Percentiles rank a stretch among this genome's conserved stretches.
Evolutionary conservation across 208 protist species (phyloP).

Genomic region (Crithidia bombi): DNA sequence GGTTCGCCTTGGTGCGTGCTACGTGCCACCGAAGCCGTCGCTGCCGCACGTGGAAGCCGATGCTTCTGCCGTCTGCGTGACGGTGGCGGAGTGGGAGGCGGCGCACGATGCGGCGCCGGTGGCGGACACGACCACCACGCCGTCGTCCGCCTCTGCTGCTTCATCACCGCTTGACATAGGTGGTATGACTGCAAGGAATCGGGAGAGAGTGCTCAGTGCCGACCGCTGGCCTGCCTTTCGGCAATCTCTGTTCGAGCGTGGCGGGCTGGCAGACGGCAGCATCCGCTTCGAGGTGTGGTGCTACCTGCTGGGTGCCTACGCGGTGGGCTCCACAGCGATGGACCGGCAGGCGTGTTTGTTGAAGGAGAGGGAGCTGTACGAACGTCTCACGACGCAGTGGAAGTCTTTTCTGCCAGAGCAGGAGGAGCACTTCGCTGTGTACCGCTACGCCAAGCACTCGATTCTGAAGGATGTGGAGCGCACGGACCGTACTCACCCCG

Average conservation of each 20-base stretch:
- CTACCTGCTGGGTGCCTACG: conserved; percentile 72
- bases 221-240: conserved; percentile 31
- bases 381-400: conserved; percentile 75
- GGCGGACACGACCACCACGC: neutral
- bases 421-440: conserved; percentile 60
- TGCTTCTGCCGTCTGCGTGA: neutral
- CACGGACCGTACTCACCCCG: conserved; percentile 68
- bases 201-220: conserved; percentile 12
- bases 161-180: neutral
- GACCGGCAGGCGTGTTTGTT: conserved; percentile 39
- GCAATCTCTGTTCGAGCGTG: conserved; percentile 33
- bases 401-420: conserved; percentile 71
- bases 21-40: conserved; percentile 24
- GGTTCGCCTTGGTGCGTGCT: conserved; percentile 27
- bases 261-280: conserved; percentile 17
- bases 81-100: conserved; percentile 3
- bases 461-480: conserved; percentile 91
- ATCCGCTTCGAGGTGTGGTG: conserved; percentile 82
- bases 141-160: neutral
- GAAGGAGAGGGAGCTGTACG: conserved; percentile 57
- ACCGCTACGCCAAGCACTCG: conserved; percentile 53
- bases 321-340: conserved; percentile 29
- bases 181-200: neutral
- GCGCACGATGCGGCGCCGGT: neutral
- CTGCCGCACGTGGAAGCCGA: conserved; percentile 4